These are phyloP conservation scores for Corylus americana DNA, from an alignment of 306 rosid species.

Conservation along the genomic window DNA sequence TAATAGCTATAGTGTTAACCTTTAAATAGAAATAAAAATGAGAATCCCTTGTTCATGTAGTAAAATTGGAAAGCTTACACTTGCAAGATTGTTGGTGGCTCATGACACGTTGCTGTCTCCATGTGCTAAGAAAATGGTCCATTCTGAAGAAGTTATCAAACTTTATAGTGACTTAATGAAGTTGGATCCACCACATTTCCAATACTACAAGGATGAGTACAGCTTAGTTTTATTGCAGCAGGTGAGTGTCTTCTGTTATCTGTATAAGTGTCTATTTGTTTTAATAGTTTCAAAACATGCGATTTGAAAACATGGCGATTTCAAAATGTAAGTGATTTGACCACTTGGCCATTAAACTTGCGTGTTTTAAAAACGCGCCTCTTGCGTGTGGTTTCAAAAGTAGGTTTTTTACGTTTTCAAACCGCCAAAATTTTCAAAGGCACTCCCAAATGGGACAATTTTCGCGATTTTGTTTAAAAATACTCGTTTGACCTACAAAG, in stretches of 20 bases:
- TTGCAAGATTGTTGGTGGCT: constrained; percentile 84
- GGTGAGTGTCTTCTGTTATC: constrained; percentile 35
- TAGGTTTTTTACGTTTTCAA: too few relatives aligned
- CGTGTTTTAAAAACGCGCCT: too few relatives aligned
- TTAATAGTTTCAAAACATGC: too few relatives aligned
- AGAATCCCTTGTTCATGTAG: constrained; percentile 38
- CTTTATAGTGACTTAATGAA: constrained; percentile 65
- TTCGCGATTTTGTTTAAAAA: too few relatives aligned
- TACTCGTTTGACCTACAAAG: too few relatives aligned
- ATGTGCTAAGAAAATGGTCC: constrained; percentile 37
- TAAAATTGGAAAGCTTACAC: constrained; percentile 88
- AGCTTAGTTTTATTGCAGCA: constrained; percentile 47
- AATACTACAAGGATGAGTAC: constrained; percentile 62
- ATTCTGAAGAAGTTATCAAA: constrained; percentile 62
- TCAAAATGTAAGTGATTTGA: too few relatives aligned
- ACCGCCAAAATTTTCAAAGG: too few relatives aligned
- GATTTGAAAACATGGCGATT: too few relatives aligned
- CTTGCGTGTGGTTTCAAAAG: too few relatives aligned
- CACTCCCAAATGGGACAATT: too few relatives aligned
- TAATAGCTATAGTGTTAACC: not conserved
- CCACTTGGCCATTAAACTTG: too few relatives aligned
- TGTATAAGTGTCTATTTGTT: not conserved
- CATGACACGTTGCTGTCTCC: constrained; percentile 53
- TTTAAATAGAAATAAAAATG: not conserved
- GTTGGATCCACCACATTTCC: constrained; percentile 63